Evolutionary conservation across 2,329 filamentous ascomycete genomes (phyloP), one percentile per base, ranked within the genome.

Genomic region (Massarina eburnea): DNA sequence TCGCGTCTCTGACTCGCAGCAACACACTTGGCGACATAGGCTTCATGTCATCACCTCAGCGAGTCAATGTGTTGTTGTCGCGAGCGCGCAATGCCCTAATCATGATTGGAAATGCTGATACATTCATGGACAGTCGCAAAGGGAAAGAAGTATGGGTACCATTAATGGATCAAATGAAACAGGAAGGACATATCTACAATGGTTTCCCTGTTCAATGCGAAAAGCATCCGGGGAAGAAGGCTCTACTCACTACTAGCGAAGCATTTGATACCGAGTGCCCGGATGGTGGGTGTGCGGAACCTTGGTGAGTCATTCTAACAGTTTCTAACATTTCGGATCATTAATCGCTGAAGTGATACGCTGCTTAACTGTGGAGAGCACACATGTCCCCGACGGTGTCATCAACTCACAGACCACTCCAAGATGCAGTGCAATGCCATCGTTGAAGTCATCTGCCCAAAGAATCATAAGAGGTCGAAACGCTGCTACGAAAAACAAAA

Each of bases 21-120:
- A 91, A 91, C 51, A 46, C 57, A 0, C 58, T 60, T 0, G 78
- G 80, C 0, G 82, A 89, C 1, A 87, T 90, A 22, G 87, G 88
- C 0, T 91, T 91, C 61, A 82, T 91, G 75, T 61, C 72, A 0
- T 74, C 83, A 0, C 80, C 81, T 0, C 80, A 91, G 53, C 75
- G 88, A 1, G 62, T 90, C 0, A 89, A 89, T 15, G 87, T 91
- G 0, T 67, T 91, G 1, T 66, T 89, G 1, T 86, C 86, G 0
- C 73, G 88, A 46, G 86, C 87, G 0, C 76, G 85, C 1, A 72
- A 86, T 43, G 79, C 74, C 0, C 62, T 91, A 12, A 79, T 89
- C n/a, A 73, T 91, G 52, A 79, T 90, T 34, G 85, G 87, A 0
- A 89, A 89, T 57, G 76, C 82, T 43, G 68, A 80, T 0, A 91